phyloP scores from a whole-genome alignment of 108 stramenopile species.

The Cyclotella distinguenda region DNA sequence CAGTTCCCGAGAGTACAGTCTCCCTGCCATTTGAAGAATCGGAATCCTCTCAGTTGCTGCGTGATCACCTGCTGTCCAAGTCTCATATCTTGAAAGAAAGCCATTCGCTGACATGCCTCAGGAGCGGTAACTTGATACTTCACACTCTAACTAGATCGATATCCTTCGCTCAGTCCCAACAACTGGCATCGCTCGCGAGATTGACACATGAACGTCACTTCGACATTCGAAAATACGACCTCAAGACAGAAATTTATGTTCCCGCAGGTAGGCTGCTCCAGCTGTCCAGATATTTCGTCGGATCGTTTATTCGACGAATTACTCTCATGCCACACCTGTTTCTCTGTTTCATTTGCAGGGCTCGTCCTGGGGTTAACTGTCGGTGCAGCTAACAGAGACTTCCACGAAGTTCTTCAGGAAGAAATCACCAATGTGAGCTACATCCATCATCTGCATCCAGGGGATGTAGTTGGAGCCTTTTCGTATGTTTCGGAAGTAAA shows the following conservation, averaged over 20 bases:
- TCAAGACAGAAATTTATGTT: slow-evolving; percentile 61
- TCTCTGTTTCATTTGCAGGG: slow-evolving; percentile 22
- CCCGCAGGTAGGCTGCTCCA: slow-evolving; percentile 40
- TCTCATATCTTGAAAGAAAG: slow-evolving; percentile 59
- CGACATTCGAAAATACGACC: slow-evolving; percentile 68
- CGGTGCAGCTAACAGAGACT: slow-evolving; percentile 69
- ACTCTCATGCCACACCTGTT: background rate
- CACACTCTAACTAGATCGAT: slow-evolving; percentile 65
- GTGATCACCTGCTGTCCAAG: slow-evolving; percentile 79
- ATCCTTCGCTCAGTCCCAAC: slow-evolving; percentile 73
- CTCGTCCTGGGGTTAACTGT: slow-evolving; percentile 72
- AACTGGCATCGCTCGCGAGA: slow-evolving; percentile 74
- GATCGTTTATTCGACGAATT: background rate
- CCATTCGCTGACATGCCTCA: slow-evolving; percentile 63
- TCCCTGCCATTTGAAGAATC: slow-evolving; percentile 23
- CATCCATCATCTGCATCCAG: slow-evolving; percentile 78
- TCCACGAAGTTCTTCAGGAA: slow-evolving; percentile 87
- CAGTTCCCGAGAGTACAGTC: slow-evolving; percentile 64
- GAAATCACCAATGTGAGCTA: slow-evolving; percentile 73
- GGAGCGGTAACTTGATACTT: slow-evolving; percentile 68
- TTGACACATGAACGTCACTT: slow-evolving; percentile 85
- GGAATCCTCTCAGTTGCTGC: slow-evolving; percentile 50
- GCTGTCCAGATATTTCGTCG: background rate
- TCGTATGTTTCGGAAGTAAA: slow-evolving; percentile 56
- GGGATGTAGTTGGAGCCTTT: slow-evolving; percentile 67